phyloP scores from a whole-genome alignment of 139 green algal genomes.

The Raphidocelis subcapitata region DNA sequence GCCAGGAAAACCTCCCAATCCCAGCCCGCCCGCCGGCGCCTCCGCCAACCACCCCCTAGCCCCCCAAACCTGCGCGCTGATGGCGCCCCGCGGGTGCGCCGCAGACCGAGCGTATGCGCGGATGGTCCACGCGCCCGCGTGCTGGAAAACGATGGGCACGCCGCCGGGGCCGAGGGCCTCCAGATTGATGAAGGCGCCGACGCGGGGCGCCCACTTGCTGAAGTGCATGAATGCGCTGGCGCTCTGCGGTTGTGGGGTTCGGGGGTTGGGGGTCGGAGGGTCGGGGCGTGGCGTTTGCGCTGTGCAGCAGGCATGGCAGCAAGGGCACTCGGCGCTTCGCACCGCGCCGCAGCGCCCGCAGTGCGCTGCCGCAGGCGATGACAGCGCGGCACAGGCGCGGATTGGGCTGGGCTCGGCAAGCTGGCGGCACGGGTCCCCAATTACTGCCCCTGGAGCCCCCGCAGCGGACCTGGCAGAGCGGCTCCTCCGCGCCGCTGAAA shows the following conservation, averaged over 20 bases:
- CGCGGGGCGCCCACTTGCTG: constrained; percentile 10
- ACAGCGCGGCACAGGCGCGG: too few species aligned
- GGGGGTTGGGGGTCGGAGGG: background rate
- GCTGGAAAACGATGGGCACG: constrained; percentile 31
- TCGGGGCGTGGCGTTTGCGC: background rate
- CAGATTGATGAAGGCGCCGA: constrained; percentile 24
- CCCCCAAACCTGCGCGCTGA: constrained; percentile 14
- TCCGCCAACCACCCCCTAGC: background rate
- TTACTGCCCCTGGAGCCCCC: too few species aligned
- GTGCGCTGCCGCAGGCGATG: too few species aligned
- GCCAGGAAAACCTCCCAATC: too few species aligned
- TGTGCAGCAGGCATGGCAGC: background rate
- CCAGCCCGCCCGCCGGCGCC: too few species aligned
- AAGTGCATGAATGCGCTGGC: background rate
- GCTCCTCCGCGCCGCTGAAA: constrained; percentile 31
- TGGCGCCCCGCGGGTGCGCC: constrained; percentile 12
- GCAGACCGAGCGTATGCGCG: constrained; percentile 4
- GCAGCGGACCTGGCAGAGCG: constrained; percentile 30
- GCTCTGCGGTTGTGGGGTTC: background rate
- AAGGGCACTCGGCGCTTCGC: background rate
- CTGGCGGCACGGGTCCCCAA: too few species aligned
- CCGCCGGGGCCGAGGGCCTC: constrained; percentile 24
- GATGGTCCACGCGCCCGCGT: constrained; percentile 20
- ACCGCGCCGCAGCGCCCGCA: background rate
- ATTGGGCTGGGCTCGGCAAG: too few species aligned